These are phyloP conservation scores for Striga hermonthica DNA, from an alignment of 305 asterid genomes.

Conservation along the genomic window DNA sequence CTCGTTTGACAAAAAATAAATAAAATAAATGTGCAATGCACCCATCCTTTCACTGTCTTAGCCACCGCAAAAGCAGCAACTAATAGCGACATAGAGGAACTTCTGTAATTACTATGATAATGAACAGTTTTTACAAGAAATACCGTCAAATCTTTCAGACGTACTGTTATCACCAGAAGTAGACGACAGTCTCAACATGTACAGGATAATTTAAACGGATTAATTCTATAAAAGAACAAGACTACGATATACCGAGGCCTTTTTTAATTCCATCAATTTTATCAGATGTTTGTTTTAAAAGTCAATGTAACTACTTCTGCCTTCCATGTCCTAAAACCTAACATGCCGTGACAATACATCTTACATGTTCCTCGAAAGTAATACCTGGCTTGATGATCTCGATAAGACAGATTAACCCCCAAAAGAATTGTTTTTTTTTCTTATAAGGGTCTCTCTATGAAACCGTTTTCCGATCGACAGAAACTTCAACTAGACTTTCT, in stretches of 20 bases:
- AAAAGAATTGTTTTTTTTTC: conserved; percentile 18
- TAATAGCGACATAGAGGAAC: conserved; percentile 9
- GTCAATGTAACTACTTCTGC: conserved; percentile 19
- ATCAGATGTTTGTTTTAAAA: conserved; percentile 31
- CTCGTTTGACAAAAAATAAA: no score
- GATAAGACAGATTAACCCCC: conserved; percentile 12
- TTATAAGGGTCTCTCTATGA: conserved; percentile 43
- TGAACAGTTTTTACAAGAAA: no score
- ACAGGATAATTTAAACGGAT: conserved; percentile 10
- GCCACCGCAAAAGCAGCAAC: neutral
- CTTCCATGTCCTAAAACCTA: conserved; percentile 21
- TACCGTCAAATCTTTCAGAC: no score
- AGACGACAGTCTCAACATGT: neutral
- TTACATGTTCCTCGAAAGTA: conserved; percentile 27
- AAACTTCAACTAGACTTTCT: conserved; percentile 49
- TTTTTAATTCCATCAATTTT: conserved; percentile 14
- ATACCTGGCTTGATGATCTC: conserved; percentile 7
- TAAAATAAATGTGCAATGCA: neutral
- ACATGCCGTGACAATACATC: conserved; percentile 29
- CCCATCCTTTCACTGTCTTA: no score
- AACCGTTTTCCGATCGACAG: conserved; percentile 61
- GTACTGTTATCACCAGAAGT: no score
- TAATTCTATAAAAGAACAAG: conserved; percentile 6
- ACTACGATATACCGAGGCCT: conserved; percentile 32
- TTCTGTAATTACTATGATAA: neutral